phyloP scores from a whole-genome alignment of 1,284 basidiomycete species.

The Trametes sp. region DNA sequence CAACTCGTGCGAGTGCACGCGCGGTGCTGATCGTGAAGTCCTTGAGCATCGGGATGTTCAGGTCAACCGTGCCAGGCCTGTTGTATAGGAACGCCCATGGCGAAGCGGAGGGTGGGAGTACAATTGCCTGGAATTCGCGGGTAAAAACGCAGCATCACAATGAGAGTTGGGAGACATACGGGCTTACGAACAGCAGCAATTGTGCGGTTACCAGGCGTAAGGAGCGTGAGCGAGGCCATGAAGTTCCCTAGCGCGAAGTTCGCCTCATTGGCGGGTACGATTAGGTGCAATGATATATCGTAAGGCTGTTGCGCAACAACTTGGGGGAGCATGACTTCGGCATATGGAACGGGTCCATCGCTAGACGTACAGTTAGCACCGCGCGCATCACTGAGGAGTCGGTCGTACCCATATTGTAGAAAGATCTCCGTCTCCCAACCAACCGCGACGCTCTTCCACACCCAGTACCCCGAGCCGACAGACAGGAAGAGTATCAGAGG shows the following conservation, averaged over 20 bases:
- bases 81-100: conserved; percentile 48
- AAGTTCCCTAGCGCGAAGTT: conserved; percentile 82
- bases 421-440: conserved; percentile 71
- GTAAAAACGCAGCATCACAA: neutral
- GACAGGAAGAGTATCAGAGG: conserved; percentile 69
- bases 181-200: conserved; percentile 64
- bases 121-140: conserved; percentile 58
- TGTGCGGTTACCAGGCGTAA: conserved; percentile 65
- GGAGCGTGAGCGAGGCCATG: conserved; percentile 71
- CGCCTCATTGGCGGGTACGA: conserved; percentile 67
- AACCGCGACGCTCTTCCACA: conserved; percentile 73
- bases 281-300: conserved; percentile 71
- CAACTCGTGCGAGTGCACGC: conserved; percentile 59
- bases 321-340: conserved; percentile 55
- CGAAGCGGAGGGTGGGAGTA: conserved; percentile 51
- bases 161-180: conserved; percentile 53
- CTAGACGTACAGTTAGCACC: conserved; percentile 47
- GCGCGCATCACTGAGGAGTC: neutral
- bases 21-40: conserved; percentile 59
- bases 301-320: conserved; percentile 71
- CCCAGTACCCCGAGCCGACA: conserved; percentile 67
- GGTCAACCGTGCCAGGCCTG: conserved; percentile 48
- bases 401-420: conserved; percentile 77
- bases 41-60: conserved; percentile 62
- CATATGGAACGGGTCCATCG: conserved; percentile 69